phyloP scores from a whole-genome alignment of 495 filamentous ascomycete genomes.

The Penicillium samsonianum region DNA sequence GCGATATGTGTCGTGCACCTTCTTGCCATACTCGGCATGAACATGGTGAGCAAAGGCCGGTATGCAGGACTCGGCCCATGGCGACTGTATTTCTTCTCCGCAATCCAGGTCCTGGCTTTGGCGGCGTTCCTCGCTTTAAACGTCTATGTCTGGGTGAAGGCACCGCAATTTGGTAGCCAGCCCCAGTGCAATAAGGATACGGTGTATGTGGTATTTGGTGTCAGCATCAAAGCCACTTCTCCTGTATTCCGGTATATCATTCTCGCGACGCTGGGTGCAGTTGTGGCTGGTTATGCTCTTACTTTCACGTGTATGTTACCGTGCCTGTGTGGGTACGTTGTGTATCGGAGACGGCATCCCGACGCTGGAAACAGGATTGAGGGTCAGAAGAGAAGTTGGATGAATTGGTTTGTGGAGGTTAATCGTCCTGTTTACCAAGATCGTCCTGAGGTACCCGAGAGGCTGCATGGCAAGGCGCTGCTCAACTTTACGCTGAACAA shows the following conservation, averaged over 20 bases:
- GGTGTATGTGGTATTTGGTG: slow-evolving; percentile 21
- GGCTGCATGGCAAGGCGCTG: slow-evolving; percentile 12
- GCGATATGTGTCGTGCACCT: slow-evolving; percentile 24
- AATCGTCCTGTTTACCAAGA: slow-evolving; percentile 3
- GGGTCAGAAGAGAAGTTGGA: slow-evolving; percentile 4
- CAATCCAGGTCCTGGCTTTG: slow-evolving; percentile 16
- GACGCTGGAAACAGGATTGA: slow-evolving; percentile 5
- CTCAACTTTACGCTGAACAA: slow-evolving; percentile 16
- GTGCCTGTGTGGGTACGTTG: slow-evolving; percentile 11
- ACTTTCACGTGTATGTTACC: slow-evolving; percentile 19
- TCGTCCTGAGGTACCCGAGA: neutral
- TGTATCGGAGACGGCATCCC: slow-evolving; percentile 1
- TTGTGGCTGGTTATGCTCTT: slow-evolving; percentile 10
- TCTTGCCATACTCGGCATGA: slow-evolving; percentile 18
- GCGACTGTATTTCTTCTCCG: slow-evolving; percentile 18
- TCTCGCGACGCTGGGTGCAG: slow-evolving; percentile 12
- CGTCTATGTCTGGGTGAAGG: slow-evolving; percentile 21
- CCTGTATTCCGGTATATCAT: slow-evolving; percentile 24
- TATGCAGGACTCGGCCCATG: slow-evolving; percentile 21
- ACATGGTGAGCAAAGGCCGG: slow-evolving; percentile 23
- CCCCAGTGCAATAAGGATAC: slow-evolving; percentile 17
- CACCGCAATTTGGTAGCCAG: slow-evolving; percentile 20
- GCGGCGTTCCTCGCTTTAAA: slow-evolving; percentile 22
- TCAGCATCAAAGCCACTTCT: slow-evolving; percentile 20
- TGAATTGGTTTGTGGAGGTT: slow-evolving; percentile 13